Conservation (phyloP, 2,329 filamentous ascomycete genomes). For the Talaromyces funiculosus region DNA sequence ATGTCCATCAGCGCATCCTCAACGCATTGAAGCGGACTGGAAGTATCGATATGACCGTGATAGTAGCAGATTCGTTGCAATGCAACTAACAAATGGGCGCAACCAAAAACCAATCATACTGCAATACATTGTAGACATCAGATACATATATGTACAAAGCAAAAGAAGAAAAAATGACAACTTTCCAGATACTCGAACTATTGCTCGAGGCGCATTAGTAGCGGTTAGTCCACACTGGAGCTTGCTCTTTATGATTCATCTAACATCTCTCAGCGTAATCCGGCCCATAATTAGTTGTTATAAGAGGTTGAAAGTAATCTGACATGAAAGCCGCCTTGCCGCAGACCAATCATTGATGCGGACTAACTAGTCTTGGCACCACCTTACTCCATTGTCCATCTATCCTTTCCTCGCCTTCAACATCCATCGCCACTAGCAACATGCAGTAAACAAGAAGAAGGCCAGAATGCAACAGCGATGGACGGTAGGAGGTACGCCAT, state of each 20-base stretch:
- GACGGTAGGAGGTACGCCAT: slow-evolving; percentile 2
- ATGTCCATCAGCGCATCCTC: not conserved
- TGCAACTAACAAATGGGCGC: not conserved
- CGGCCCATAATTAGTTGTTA: too few relatives aligned
- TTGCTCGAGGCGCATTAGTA: too few relatives aligned
- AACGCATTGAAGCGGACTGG: not conserved
- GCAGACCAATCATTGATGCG: not conserved
- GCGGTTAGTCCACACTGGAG: too few relatives aligned
- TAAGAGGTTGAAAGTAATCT: too few relatives aligned
- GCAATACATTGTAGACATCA: not conserved
- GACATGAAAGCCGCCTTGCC: too few relatives aligned
- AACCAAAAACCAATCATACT: not conserved
- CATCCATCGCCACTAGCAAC: not conserved
- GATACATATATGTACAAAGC: not conserved
- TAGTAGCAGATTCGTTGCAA: not conserved
- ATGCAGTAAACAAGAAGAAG: not conserved
- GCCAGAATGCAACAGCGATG: not conserved
- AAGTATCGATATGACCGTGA: not conserved
- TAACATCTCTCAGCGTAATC: too few relatives aligned
- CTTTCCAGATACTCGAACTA: too few relatives aligned
- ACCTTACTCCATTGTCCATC: not conserved
- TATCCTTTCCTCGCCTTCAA: not conserved
- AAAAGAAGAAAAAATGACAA: too few relatives aligned
- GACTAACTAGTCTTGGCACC: not conserved
- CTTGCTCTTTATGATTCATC: too few relatives aligned